A percentile compares a stretch with the other conserved stretches of the same genome.
Evolutionary conservation across 2,329 filamentous ascomycete species (phyloP).

Genomic region (Lasiodiplodia sp.): DNA sequence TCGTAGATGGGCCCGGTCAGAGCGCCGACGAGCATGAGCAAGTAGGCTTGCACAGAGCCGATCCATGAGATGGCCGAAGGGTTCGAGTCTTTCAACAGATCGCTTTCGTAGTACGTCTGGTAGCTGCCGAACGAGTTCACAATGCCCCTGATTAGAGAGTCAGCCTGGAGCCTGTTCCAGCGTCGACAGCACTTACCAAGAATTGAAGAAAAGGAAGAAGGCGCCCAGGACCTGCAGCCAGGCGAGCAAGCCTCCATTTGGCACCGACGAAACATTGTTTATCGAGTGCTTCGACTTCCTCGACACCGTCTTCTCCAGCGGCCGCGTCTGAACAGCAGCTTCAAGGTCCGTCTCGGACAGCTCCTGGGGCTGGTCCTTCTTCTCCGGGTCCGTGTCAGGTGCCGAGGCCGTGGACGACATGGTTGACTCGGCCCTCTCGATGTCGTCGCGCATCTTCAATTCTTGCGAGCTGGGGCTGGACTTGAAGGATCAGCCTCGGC

Average conservation of each 20-base stretch:
- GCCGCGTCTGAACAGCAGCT: background rate
- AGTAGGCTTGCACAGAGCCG: slow-evolving; percentile 56
- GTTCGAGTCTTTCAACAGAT: slow-evolving; percentile 47
- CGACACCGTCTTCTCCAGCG: slow-evolving; percentile 15
- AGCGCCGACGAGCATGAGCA: slow-evolving; percentile 55
- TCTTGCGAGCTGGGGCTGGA: background rate
- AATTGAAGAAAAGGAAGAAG: slow-evolving; percentile 59
- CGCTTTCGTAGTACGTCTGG: slow-evolving; percentile 57
- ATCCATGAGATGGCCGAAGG: slow-evolving; percentile 59
- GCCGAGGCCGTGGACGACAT: slow-evolving; percentile 5
- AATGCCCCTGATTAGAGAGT: slow-evolving; percentile 42
- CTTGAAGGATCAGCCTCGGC: too few species aligned
- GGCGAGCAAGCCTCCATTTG: slow-evolving; percentile 55
- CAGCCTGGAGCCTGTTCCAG: background rate
- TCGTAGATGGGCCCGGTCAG: slow-evolving; percentile 60
- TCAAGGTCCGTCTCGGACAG: slow-evolving; percentile 17
- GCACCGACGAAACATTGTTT: slow-evolving; percentile 52
- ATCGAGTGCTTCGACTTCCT: slow-evolving; percentile 40
- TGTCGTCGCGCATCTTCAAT: slow-evolving; percentile 21
- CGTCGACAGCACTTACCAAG: slow-evolving; percentile 45
- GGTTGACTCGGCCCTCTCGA: slow-evolving; percentile 19
- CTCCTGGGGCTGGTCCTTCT: slow-evolving; percentile 12
- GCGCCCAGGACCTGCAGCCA: slow-evolving; percentile 57
- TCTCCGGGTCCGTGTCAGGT: slow-evolving; percentile 17
- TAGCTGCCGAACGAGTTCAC: slow-evolving; percentile 59